These are phyloP conservation scores for Neopestalotiopsis clavispora DNA, from an alignment of 2,329 filamentous ascomycete genomes.

Conservation along the genomic window DNA sequence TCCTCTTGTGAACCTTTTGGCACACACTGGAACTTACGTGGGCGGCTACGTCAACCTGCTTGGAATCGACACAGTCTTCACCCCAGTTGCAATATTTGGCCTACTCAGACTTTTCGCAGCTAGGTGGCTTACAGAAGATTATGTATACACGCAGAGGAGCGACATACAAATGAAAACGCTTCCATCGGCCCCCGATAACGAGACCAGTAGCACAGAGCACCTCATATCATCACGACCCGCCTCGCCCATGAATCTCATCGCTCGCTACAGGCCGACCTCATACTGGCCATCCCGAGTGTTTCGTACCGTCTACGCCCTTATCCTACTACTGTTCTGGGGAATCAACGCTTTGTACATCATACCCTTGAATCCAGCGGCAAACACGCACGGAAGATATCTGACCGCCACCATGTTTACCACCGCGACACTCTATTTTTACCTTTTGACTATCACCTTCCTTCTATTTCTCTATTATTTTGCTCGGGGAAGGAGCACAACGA, in stretches of 20 bases:
- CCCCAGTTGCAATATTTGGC: slow-evolving; percentile 6
- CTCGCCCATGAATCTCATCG: not conserved
- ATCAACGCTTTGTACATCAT: slow-evolving; percentile 1
- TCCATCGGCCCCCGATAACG: not conserved
- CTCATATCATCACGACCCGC: not conserved
- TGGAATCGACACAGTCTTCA: slow-evolving; percentile 16
- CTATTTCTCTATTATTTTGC: slow-evolving; percentile 25
- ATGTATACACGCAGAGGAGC: not conserved
- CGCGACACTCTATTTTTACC: slow-evolving; percentile 24
- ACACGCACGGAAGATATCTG: not conserved
- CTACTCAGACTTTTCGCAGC: slow-evolving; percentile 7
- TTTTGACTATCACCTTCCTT: slow-evolving; percentile 21
- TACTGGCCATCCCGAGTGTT: slow-evolving; percentile 21
- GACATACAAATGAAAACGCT: not conserved
- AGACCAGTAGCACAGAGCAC: not conserved
- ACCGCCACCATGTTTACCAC: slow-evolving; percentile 20
- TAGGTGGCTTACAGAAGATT: slow-evolving; percentile 16
- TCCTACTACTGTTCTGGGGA: slow-evolving; percentile 8
- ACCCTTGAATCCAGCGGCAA: not conserved
- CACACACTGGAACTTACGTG: too few relatives aligned
- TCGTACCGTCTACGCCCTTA: slow-evolving; percentile 20
- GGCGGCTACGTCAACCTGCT: not conserved
- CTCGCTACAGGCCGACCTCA: slow-evolving; percentile 17
- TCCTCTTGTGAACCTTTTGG: too few relatives aligned
- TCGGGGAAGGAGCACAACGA: slow-evolving; percentile 20